These are phyloP conservation scores for Fusarium austroafricanum DNA, from an alignment of 2,329 filamentous ascomycete genomes.

Conservation along the genomic window DNA sequence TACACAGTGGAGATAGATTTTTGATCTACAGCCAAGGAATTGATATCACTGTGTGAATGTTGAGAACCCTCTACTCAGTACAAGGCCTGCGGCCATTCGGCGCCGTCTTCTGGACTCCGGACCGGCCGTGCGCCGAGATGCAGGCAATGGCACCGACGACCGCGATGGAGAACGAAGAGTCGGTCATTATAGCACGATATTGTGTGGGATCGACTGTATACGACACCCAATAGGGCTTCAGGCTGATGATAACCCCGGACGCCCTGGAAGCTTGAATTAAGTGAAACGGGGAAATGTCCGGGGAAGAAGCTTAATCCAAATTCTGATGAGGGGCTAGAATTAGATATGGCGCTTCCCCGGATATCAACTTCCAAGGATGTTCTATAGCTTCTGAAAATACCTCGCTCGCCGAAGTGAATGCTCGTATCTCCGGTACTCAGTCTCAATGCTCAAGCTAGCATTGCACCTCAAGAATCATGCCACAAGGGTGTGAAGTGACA, in stretches of 20 bases:
- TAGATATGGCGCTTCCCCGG: not conserved
- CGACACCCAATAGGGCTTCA: conserved; percentile 5
- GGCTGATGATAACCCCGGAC: not conserved
- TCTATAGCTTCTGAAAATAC: not conserved
- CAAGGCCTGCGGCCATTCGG: conserved; percentile 30
- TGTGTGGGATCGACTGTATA: not conserved
- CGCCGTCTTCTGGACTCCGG: conserved; percentile 37
- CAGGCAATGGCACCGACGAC: conserved; percentile 19
- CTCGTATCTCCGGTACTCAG: conserved; percentile 34
- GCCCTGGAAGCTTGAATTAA: not conserved
- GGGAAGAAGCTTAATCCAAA: conserved; percentile 10
- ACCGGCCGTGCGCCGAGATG: conserved; percentile 22
- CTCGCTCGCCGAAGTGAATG: conserved; percentile 27
- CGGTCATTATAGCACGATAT: not conserved
- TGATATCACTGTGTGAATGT: conserved; percentile 30
- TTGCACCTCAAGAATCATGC: conserved; percentile 9
- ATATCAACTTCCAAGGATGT: conserved; percentile 14
- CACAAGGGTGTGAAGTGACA: conserved; percentile 5
- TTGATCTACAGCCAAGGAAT: conserved; percentile 30
- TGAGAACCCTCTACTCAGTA: not conserved
- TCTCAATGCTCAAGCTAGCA: not conserved
- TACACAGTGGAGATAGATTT: conserved; percentile 4
- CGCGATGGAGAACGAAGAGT: conserved; percentile 22
- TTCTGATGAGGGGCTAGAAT: conserved; percentile 7
- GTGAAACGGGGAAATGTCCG: conserved; percentile 18